Base-by-base conservation (phyloP, 108 stramenopile genomes). In the Nitzschia sp. region DNA sequence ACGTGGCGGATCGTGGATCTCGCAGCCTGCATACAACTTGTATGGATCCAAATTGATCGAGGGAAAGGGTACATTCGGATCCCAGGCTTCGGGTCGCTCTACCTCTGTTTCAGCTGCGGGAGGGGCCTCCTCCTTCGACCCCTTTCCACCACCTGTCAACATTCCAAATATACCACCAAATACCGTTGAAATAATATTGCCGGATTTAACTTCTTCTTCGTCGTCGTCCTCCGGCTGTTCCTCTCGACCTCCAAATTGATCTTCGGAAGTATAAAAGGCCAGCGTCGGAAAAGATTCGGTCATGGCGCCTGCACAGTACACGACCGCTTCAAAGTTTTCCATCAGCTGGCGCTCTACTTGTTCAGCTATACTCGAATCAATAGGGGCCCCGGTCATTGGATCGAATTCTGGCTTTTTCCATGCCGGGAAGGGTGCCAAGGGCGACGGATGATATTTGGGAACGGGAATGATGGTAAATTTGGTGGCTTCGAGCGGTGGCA, bases 1-100 rank as follows among this genome's bases (percentile, higher is more conserved):
- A 13, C 92, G 81, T 62, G 92, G 92, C 11, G 82, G 62, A 68
- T 93, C 92, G 60, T 87, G 79, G 36, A 85, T 79, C 60, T 83
- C 84, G 23, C 48, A 56, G 1, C 77, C 80, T 5, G 74, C 66
- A 53, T 59, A 78, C 25, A 85, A 66, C 6, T 58, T 61, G 45
- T 65, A 45, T 0, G 84, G 75, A 50, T 58, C 55, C 25, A 52
- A 33, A 45, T 78, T 67, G 19, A 85, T 45, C 21, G 69, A 63
- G 30, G 83, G 83, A 44, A 80, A 78, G 4, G 82, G 84, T 25
- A 76, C 54, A 30, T 63, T 61, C 19, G 68, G 62, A 69, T 76
- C 75, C 75, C 75, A 76, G 13, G 53, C 33, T 0, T 41, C 53
- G 29, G 52, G 35, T 34, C 28, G 31, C 0, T 55, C 53, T 22